Evolutionary conservation across 2,329 filamentous ascomycete genomes (phyloP).

Genomic region (Ustulina deusta): DNA sequence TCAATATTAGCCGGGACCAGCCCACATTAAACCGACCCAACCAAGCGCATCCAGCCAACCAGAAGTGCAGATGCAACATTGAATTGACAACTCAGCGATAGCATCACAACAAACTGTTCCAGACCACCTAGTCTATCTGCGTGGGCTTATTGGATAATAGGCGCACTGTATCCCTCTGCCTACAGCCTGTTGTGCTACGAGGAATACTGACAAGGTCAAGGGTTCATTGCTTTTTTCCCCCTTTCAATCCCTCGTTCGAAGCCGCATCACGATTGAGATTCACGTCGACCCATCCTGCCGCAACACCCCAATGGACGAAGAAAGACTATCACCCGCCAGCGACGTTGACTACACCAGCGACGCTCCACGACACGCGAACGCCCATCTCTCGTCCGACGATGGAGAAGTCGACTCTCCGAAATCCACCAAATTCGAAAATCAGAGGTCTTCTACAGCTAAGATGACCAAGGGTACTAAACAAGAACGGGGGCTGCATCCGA

Average conservation of each 20-base stretch:
- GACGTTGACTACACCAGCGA: conserved; percentile 42
- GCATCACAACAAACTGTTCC: conserved; percentile 16
- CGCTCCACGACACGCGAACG: conserved; percentile 10
- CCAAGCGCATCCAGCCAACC: conserved; percentile 31
- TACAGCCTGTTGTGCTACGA: conserved; percentile 28
- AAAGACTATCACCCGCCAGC: conserved; percentile 39
- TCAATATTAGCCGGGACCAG: conserved; percentile 43
- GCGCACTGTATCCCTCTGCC: conserved; percentile 6
- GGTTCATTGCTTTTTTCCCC: conserved; percentile 30
- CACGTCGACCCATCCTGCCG: conserved; percentile 62
- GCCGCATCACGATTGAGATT: conserved; percentile 57
- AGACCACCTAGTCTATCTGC: background rate
- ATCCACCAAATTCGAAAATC: conserved; percentile 10
- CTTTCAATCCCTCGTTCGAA: conserved; percentile 46
- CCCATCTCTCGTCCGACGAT: conserved; percentile 13
- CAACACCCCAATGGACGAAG: conserved; percentile 57
- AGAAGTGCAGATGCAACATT: conserved; percentile 16
- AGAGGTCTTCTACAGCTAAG: conserved; percentile 12
- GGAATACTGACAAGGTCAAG: conserved; percentile 32
- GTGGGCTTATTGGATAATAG: conserved; percentile 7
- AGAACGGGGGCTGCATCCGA: conserved; percentile 38
- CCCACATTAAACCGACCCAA: conserved; percentile 24
- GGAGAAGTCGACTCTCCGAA: background rate
- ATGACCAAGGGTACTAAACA: conserved; percentile 19
- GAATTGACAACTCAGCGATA: conserved; percentile 33